Percentiles rank a stretch among this genome's conserved stretches.
These are phyloP conservation scores for Eimeria sp. DNA, from an alignment of 169 alveolate genomes.

Conservation along the genomic window DNA sequence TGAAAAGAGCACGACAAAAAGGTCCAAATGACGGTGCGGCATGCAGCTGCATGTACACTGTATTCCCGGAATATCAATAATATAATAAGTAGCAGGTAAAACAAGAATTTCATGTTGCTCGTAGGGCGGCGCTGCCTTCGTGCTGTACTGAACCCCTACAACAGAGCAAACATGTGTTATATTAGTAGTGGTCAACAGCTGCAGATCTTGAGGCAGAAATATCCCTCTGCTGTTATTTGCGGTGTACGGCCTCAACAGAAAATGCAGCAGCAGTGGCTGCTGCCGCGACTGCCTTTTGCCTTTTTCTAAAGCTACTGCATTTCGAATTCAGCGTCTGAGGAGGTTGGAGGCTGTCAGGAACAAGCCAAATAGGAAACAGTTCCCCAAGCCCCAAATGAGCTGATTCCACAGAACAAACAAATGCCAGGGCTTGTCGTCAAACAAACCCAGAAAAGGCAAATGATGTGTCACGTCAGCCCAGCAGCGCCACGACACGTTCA, in stretches of 20 bases:
- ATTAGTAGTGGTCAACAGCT: neutral
- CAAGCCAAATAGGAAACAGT: constrained; percentile 27
- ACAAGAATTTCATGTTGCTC: neutral
- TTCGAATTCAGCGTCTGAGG: neutral
- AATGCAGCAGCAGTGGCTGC: neutral
- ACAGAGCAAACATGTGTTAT: neutral
- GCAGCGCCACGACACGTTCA: constrained; percentile 47
- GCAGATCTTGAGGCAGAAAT: neutral
- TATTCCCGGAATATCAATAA: neutral
- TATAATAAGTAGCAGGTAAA: no score
- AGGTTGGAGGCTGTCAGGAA: constrained; percentile 44
- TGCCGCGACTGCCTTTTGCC: neutral
- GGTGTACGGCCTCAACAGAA: neutral
- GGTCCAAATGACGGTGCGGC: neutral
- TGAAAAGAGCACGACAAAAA: neutral
- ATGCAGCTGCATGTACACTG: neutral
- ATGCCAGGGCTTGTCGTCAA: constrained; percentile 37
- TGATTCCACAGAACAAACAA: constrained; percentile 49
- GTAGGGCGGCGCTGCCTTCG: neutral
- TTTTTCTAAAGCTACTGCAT: neutral
- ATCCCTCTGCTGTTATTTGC: neutral
- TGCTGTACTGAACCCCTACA: neutral
- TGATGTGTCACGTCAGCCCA: constrained; percentile 59
- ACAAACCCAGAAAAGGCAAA: constrained; percentile 2
- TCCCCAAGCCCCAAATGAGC: constrained; percentile 38